A percentile compares a stretch with the other conserved stretches of the same genome.
Evolutionary conservation across 78 protist genomes (phyloP).

Genomic region (Chrysochromulina parva): DNA sequence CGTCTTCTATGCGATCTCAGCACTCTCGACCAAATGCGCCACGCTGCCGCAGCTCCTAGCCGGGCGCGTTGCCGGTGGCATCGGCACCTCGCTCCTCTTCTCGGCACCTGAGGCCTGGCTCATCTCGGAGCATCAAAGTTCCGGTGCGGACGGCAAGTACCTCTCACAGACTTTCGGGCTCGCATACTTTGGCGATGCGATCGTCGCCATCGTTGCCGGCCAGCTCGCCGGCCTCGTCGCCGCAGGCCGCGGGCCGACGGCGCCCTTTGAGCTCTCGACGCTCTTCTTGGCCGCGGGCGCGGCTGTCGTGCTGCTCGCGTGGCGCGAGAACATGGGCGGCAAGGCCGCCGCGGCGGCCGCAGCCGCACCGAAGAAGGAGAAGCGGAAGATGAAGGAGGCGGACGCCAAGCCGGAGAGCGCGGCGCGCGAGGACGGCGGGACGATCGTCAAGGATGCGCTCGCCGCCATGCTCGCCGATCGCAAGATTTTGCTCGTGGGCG

Average conservation of each 20-base stretch:
- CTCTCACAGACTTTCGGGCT: conserved; percentile 48
- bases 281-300: conserved; percentile 41
- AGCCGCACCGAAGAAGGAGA: background rate
- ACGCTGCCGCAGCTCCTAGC: background rate
- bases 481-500: conserved; percentile 24
- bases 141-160: background rate
- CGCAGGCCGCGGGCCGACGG: conserved; percentile 27
- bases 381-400: too few relatives aligned
- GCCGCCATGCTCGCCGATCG: background rate
- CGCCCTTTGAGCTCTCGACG: conserved; percentile 44
- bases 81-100: conserved; percentile 57
- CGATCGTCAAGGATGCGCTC: background rate
- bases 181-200: conserved; percentile 42
- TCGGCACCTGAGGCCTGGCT: conserved; percentile 64
- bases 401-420: background rate
- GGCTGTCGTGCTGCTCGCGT: background rate
- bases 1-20: conserved; percentile 15
- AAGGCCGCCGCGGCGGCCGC: background rate
- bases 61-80: conserved; percentile 40
- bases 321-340: conserved; percentile 30
- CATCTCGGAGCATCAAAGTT: background rate
- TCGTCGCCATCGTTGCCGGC: conserved; percentile 36
- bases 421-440: background rate
- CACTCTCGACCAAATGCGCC: background rate
- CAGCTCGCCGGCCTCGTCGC: background rate